phyloP scores from a whole-genome alignment of 2,329 filamentous ascomycete genomes.

The Allantophomopsis lycopodina region DNA sequence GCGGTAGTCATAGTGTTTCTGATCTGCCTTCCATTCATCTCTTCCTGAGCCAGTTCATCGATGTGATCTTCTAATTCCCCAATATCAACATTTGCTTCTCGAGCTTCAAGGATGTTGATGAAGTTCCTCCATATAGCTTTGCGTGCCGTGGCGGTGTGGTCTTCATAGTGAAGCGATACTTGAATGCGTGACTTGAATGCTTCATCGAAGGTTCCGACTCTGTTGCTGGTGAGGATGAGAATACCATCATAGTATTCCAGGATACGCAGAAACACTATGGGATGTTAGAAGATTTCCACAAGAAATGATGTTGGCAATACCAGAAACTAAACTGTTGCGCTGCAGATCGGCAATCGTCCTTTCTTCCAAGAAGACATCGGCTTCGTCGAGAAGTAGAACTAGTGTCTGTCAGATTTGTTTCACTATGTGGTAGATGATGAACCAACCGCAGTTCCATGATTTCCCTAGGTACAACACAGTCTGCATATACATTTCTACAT shows the following conservation, averaged over 20 bases:
- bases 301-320: background rate
- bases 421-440: too few species aligned
- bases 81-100: background rate
- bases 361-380: background rate
- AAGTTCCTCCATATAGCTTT: slow-evolving; percentile 11
- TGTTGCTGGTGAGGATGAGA: slow-evolving; percentile 24
- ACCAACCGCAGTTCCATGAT: too few species aligned
- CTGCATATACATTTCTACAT: too few species aligned
- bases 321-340: slow-evolving; percentile 9
- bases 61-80: slow-evolving; percentile 1
- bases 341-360: slow-evolving; percentile 4
- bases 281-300: too few species aligned
- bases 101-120: slow-evolving; percentile 1
- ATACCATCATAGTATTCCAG: slow-evolving; percentile 27
- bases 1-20: slow-evolving; percentile 17
- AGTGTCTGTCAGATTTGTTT: too few species aligned
- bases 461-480: too few species aligned
- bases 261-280: slow-evolving; percentile 19
- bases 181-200: slow-evolving; percentile 23
- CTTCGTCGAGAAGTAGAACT: too few species aligned
- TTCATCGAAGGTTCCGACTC: slow-evolving; percentile 22
- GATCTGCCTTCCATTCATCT: slow-evolving; percentile 18
- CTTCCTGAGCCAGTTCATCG: background rate
- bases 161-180: slow-evolving; percentile 16
- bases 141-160: slow-evolving; percentile 8